phyloP scores from a whole-genome alignment of 1,284 basidiomycete genomes.

The Pseudozyma pruni region DNA sequence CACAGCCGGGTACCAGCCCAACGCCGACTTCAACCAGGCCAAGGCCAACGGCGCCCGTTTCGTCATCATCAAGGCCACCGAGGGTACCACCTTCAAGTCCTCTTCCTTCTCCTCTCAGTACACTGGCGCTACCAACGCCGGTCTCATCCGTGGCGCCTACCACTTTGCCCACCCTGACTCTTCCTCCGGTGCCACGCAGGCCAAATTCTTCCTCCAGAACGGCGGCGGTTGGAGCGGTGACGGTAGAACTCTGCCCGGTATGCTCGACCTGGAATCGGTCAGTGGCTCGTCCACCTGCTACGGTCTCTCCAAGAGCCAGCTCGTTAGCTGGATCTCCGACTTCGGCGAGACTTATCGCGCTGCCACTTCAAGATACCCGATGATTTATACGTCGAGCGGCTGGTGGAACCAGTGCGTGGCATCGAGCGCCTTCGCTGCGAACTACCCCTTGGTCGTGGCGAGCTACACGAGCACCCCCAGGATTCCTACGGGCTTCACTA shows the following conservation, averaged over 20 bases:
- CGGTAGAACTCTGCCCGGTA: slow-evolving; percentile 59
- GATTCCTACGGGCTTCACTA: slow-evolving; percentile 56
- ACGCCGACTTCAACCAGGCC: slow-evolving; percentile 73
- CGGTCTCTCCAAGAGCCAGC: slow-evolving; percentile 72
- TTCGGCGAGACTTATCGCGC: slow-evolving; percentile 73
- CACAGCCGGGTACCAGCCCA: slow-evolving; percentile 70
- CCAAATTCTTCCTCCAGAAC: slow-evolving; percentile 74
- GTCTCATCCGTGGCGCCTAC: slow-evolving; percentile 74
- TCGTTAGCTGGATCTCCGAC: slow-evolving; percentile 75
- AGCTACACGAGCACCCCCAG: slow-evolving; percentile 68
- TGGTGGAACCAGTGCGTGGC: slow-evolving; percentile 77
- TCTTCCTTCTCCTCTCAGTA: slow-evolving; percentile 72
- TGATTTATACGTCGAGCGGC: slow-evolving; percentile 75
- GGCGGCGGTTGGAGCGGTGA: slow-evolving; percentile 71
- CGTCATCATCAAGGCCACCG: slow-evolving; percentile 78
- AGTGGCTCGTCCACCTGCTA: slow-evolving; percentile 70
- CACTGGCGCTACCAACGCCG: slow-evolving; percentile 73
- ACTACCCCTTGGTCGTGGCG: slow-evolving; percentile 75
- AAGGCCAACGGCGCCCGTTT: slow-evolving; percentile 74
- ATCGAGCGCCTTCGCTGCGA: slow-evolving; percentile 70
- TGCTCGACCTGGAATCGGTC: slow-evolving; percentile 35
- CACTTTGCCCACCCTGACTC: slow-evolving; percentile 72
- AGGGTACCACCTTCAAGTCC: slow-evolving; percentile 72
- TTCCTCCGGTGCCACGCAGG: slow-evolving; percentile 73
- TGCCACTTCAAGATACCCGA: slow-evolving; percentile 70